Base-by-base conservation (phyloP, 441 rosid genomes). In the Metrosideros polymorpha region DNA sequence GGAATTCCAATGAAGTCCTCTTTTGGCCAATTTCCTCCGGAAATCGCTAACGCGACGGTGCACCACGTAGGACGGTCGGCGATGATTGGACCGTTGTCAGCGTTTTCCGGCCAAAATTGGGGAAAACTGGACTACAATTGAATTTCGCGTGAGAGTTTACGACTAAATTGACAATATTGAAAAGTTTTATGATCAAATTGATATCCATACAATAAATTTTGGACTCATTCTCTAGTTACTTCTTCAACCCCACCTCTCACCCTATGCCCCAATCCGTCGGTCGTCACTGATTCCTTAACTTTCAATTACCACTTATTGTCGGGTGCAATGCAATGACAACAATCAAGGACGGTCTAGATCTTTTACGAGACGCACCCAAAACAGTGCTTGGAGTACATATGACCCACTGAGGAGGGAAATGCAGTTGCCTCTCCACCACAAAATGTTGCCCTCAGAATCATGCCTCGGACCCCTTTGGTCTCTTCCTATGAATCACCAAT, bases 71-170 rank as follows among this genome's bases (percentile, higher is more conserved):
- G 4, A 17, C 1, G 24, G 24, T 9, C 1, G 9, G 3, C 4
- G 9, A 19, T 18, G 24, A 52, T 51, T 52, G 24, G 1, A 18
- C 9, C 9, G 4, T 0, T 24, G 8, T 52, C 2, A 1, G 24
- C 55, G 0, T 6, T 52, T 18, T 52, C 1, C 2, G 9, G 7
- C 6, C 3, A 52, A 52, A 10, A 63, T 30, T 18, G 6, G 0
- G 6, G 4, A 32, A 63, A n/a, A n/a, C n/a, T n/a, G 9, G 6
- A 4, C 1, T 0, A 0, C 13, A 2, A 18, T 63, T 2, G 1
- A 18, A 63, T 30, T 35, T 63, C 5, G 1, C 1, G 1, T 0
- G 3, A 30, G 29, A 32, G 7, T 7, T 17, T 63, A 7, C 7
- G 0, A 9, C 7, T 9, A 3, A 66, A 19, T 17, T 18, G 24